Percentiles rank a stretch among this genome's conserved stretches.
phyloP scores from a whole-genome alignment of 2,329 filamentous ascomycete species.

The Tolypocladium cylindrosporum region DNA sequence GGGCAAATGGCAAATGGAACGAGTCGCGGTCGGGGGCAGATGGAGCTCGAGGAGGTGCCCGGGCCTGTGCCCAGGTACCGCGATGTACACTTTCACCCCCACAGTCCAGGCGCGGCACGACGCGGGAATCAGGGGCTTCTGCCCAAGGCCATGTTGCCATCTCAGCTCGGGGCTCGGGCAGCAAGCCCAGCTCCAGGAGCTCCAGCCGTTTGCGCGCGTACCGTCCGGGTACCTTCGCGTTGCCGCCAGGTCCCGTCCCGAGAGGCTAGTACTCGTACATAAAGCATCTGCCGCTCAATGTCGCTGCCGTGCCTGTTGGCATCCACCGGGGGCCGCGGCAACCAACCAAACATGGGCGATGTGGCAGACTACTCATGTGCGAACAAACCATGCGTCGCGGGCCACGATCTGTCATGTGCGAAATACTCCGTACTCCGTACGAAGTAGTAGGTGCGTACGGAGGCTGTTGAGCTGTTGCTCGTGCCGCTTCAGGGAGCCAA shows the following conservation, averaged over 20 bases:
- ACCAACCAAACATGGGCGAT: not conserved
- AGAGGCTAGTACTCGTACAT: not conserved
- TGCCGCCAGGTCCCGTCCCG: not conserved
- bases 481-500: too few species aligned
- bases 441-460: too few species aligned
- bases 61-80: not conserved
- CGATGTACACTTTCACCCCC: not conserved
- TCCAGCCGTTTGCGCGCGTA: not conserved
- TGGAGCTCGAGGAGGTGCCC: not conserved
- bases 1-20: not conserved
- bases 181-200: not conserved
- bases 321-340: not conserved
- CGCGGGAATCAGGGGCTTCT: not conserved
- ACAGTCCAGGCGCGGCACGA: not conserved
- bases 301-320: not conserved
- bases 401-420: too few species aligned
- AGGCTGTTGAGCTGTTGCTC: too few species aligned
- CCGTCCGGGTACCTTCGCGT: not conserved
- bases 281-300: not conserved
- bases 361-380: not conserved
- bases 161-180: not conserved
- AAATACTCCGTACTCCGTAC: too few species aligned
- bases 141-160: not conserved
- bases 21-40: not conserved
- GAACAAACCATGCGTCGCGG: too few species aligned